These are phyloP conservation scores for Cytospora piceae DNA, from an alignment of 2,329 filamentous ascomycete species.

Conservation along the genomic window DNA sequence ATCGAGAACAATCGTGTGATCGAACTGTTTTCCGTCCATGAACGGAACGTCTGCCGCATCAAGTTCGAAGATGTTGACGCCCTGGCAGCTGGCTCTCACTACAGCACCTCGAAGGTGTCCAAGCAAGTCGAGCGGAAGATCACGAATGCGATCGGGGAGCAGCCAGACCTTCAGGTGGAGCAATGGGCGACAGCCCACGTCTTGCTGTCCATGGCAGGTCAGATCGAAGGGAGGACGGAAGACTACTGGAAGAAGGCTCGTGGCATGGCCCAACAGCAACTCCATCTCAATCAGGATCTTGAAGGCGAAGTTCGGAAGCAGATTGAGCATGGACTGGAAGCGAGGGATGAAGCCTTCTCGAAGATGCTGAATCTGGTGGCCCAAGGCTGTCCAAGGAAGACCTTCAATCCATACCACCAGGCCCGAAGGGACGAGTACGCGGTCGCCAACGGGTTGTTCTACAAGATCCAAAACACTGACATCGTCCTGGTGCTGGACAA, in stretches of 20 bases:
- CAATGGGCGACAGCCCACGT: constrained; percentile 6
- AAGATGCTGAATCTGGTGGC: neutral
- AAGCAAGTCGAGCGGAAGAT: neutral
- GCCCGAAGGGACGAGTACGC: neutral
- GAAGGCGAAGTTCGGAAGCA: neutral
- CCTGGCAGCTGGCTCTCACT: neutral
- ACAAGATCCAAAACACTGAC: neutral
- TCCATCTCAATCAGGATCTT: neutral
- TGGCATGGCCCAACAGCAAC: constrained; percentile 6
- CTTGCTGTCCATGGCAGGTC: neutral
- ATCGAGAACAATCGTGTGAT: neutral
- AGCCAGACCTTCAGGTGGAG: neutral
- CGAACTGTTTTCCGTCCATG: neutral
- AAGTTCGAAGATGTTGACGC: constrained; percentile 10
- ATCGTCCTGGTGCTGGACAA: constrained; percentile 10
- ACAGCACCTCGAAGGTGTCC: neutral
- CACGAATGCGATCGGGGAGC: neutral
- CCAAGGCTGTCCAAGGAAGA: neutral
- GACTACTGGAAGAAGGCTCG: neutral
- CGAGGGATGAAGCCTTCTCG: neutral
- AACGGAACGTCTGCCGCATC: neutral
- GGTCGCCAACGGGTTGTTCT: neutral
- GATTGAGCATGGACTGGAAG: neutral
- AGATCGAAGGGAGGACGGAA: constrained; percentile 1
- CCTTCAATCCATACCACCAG: constrained; percentile 1